Conservation (phyloP, 345 rosid genomes). For the Excoecaria cochinchinensis region DNA sequence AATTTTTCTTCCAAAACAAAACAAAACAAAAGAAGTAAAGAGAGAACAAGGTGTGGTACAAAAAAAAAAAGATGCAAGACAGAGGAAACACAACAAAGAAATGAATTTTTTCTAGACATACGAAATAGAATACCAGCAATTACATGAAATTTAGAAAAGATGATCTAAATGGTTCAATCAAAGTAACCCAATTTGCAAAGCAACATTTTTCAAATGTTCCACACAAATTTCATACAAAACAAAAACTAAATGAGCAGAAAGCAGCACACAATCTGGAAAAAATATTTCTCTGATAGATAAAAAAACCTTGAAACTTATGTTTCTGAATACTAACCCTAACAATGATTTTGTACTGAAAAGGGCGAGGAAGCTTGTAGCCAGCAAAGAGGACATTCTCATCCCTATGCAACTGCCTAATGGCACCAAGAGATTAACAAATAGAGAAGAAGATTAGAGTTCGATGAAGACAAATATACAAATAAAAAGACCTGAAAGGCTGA, state of each 20-base stretch:
- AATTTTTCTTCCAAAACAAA: background rate
- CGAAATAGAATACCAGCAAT: too few species aligned
- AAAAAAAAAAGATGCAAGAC: background rate
- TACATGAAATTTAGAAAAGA: too few species aligned
- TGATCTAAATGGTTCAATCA: background rate
- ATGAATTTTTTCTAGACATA: background rate
- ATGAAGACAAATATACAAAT: background rate
- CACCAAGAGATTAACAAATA: background rate
- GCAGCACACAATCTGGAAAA: background rate
- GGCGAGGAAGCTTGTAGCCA: conserved; percentile 96
- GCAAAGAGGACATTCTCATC: conserved; percentile 92
- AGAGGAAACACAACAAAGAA: background rate
- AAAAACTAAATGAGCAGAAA: background rate
- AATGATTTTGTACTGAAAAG: conserved; percentile 84
- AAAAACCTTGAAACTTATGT: background rate
- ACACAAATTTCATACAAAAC: background rate
- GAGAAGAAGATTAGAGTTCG: background rate
- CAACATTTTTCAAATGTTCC: background rate
- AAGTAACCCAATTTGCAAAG: background rate
- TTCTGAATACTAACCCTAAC: conserved; percentile 58
- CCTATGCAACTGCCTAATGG: conserved; percentile 78
- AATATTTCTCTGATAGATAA: background rate
- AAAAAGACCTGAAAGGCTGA: background rate
- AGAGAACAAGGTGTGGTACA: background rate
- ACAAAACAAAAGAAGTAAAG: background rate